Evolutionary conservation across 2,329 filamentous ascomycete species (phyloP).

Genomic region (Cadophora sp.): DNA sequence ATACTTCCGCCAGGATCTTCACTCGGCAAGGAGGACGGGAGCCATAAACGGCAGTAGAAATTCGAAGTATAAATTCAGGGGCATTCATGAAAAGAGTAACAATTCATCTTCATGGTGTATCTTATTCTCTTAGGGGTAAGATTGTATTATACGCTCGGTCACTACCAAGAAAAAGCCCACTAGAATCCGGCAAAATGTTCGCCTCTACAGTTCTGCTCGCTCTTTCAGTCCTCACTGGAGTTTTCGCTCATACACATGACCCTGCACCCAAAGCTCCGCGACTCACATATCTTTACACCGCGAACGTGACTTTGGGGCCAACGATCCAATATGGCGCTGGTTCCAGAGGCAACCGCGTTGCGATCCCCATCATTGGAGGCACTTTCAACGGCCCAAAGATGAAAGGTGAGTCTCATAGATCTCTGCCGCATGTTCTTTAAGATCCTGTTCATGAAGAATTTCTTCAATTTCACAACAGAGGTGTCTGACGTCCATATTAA

Average conservation of each 20-base stretch:
- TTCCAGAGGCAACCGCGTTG: neutral
- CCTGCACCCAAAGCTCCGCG: neutral
- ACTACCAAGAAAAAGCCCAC: neutral
- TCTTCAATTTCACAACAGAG: too few relatives aligned
- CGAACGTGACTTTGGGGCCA: slow-evolving; percentile 1
- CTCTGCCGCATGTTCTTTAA: too few relatives aligned
- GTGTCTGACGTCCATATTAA: too few relatives aligned
- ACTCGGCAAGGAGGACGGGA: neutral
- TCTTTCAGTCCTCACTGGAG: neutral
- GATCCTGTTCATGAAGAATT: neutral
- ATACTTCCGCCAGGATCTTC: neutral
- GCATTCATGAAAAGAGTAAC: too few relatives aligned
- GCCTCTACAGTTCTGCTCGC: neutral
- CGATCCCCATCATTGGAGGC: slow-evolving; percentile 1
- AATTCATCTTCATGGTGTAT: neutral
- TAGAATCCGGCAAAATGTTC: neutral
- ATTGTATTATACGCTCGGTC: neutral
- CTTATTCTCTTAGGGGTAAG: neutral
- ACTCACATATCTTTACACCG: neutral
- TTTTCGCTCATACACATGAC: neutral
- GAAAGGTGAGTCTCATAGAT: neutral
- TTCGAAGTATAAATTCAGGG: neutral
- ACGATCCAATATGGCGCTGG: neutral
- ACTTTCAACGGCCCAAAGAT: slow-evolving; percentile 1
- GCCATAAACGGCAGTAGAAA: neutral